Evolutionary conservation across 495 filamentous ascomycete genomes (phyloP), one percentile per base, ranked within the genome.

Genomic region (Parathielavia appendiculata): DNA sequence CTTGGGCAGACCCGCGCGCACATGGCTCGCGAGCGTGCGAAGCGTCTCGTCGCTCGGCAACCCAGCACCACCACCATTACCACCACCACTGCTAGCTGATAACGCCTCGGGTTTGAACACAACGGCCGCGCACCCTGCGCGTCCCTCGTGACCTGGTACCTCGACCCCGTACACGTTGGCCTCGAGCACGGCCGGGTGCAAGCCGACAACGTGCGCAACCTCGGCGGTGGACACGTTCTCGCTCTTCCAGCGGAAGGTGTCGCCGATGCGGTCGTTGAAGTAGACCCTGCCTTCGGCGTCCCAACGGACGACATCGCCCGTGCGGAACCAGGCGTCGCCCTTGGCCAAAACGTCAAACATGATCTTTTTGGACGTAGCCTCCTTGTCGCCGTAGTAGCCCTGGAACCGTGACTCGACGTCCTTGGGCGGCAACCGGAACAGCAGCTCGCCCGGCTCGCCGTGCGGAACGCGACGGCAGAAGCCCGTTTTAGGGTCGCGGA

Each of bases 181-280:
- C 71, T 96, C 91, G 23, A 79, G 67, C 14, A 96, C 76, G 0
- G 76, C 76, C 0, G 86, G 76, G 60, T 91, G 87, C 1, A 72
- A 65, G 4, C 89, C 87, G 0, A 97, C 65, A 0, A 84, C 84
- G 51, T 90, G 85, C 22, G 82, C 81, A 7, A 95, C 92, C 61
- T 95, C 92, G 20, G 86, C 85, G 0, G 92, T 93, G 10, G 85
- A 87, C 4, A 96, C 89, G 55, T 97, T 97, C 73, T 97, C 92
- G 45, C 83, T 85, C 76, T 95, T 96, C 92, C 92, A 97, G 17
- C 92, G 83, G 75, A 90, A 97, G 0, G 92, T 97, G 65, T 97
- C 92, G 51, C 92, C 92, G 39, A 97, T 86, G 12, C 91, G 87
- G 69, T 98, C 93, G 44, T 83, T 81, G 71, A 97, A 97, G 71